Base-by-base conservation (phyloP, 345 rosid genomes). In the Melaleuca alternifolia region DNA sequence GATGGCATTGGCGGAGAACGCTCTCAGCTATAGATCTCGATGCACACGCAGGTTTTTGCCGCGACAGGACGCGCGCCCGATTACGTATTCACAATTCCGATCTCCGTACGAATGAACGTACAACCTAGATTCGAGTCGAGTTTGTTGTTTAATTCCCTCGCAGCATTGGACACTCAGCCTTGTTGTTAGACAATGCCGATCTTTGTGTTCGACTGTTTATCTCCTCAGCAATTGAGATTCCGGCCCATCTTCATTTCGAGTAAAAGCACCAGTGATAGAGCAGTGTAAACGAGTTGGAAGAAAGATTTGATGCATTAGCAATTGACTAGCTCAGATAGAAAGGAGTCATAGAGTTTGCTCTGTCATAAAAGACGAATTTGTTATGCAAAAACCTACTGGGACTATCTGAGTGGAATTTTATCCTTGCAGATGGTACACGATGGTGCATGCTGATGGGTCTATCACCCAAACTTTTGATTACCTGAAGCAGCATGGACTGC, bases 381-480 rank as follows among this genome's bases (percentile, higher is more conserved):
- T 26, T 50, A 24, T 50, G 53, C 52, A 6, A 81, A 81, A 81
- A 23, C 44, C 76, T 76, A 11, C 26, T 44, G 79, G 28, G 24
- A n/a, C 26, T 10, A 54, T 41, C 86, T 87, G 86, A 26, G 83
- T 26, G 83, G 18, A 46, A 50, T 83, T 86, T 89, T 44, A 28
- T 59, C n/a, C 79, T 81, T 51, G 88, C 92, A 97, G 99, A 93
- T 97, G 99, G 99, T 96, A 95, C 85, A 93, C 99, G 2, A 93
- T 96, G 98, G 99, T 95, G 15, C 96, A 96, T 91, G 96, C 97
- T 53, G 97, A 96, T 88, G 99, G 99, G 57, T 95, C 99, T 44
- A 87, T 95, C 71, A 10, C 53, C 48, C 90, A 93, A 88, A 93
- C 98, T 11, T 91, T 86, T 88, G 85, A 91, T 84, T 95, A 89